Percentiles rank a stretch among this genome's conserved stretches.
phyloP scores from a whole-genome alignment of 345 rosid species.

The Melaleuca alternifolia region DNA sequence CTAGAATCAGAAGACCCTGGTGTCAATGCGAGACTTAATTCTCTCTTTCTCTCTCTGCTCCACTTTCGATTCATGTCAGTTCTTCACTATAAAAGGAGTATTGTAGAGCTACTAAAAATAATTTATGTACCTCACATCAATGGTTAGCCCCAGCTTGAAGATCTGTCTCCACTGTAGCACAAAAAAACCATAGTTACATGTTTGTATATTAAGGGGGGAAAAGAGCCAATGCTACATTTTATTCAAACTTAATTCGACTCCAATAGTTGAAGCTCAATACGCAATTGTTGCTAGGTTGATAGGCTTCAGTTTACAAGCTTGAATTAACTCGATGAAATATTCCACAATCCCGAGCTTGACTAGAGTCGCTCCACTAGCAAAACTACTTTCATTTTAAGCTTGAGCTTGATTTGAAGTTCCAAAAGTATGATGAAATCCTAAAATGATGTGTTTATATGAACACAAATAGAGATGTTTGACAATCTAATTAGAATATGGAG shows the following conservation, averaged over 20 bases:
- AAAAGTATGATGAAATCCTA: neutral
- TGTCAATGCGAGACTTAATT: neutral
- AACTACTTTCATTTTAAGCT: no score
- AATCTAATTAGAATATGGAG: neutral
- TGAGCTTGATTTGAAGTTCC: neutral
- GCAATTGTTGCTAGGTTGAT: neutral
- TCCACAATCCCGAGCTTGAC: neutral
- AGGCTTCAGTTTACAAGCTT: neutral
- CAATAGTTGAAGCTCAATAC: neutral
- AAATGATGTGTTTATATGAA: neutral
- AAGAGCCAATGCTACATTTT: neutral
- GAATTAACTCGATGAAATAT: neutral
- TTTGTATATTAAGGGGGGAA: neutral
- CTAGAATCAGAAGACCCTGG: slow-evolving; percentile 11
- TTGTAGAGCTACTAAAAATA: neutral
- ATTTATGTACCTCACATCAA: slow-evolving; percentile 28
- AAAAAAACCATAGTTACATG: neutral
- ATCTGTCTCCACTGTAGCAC: slow-evolving; percentile 57
- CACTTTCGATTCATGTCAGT: neutral
- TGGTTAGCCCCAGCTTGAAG: slow-evolving; percentile 62
- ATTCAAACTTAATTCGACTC: neutral
- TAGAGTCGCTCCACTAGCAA: no score
- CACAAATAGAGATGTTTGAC: neutral
- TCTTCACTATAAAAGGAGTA: neutral
- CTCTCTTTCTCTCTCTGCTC: neutral